phyloP scores from a whole-genome alignment of 441 rosid genomes.

The Pelargonium cotyledonis region DNA sequence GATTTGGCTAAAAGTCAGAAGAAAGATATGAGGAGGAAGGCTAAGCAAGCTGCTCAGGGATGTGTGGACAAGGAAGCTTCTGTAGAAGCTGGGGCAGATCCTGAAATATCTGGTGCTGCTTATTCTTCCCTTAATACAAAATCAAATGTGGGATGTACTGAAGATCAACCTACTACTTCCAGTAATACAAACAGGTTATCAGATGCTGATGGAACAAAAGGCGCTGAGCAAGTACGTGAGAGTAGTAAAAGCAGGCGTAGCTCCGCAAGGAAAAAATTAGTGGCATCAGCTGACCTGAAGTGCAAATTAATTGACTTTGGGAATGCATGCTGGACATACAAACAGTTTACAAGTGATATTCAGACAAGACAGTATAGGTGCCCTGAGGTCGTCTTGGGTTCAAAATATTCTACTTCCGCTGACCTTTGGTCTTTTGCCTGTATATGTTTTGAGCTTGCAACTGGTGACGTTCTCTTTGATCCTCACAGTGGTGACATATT shows the following conservation, averaged over 20 bases:
- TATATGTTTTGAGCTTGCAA: constrained; percentile 63
- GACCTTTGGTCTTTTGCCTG: constrained; percentile 79
- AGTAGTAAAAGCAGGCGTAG: constrained; percentile 40
- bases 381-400: constrained; percentile 67
- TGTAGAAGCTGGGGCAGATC: constrained; percentile 38
- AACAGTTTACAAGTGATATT: constrained; percentile 68
- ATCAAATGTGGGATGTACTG: constrained; percentile 29
- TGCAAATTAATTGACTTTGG: constrained; percentile 75
- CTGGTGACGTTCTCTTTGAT: constrained; percentile 69
- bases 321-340: constrained; percentile 75
- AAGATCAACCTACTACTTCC: constrained; percentile 30
- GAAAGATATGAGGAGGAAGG: constrained; percentile 62
- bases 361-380: constrained; percentile 71
- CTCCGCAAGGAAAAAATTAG: constrained; percentile 41
- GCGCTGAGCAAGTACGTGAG: constrained; percentile 25
- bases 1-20: constrained; percentile 59
- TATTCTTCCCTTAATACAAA: constrained; percentile 25
- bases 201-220: constrained; percentile 27
- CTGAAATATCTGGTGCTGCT: constrained; percentile 27
- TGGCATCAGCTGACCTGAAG: constrained; percentile 42
- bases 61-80: constrained; percentile 34
- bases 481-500: constrained; percentile 74
- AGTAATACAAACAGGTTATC: constrained; percentile 18
- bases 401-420: constrained; percentile 57
- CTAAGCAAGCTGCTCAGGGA: constrained; percentile 53